These are phyloP conservation scores for Cryptococcus depauperatus DNA, from an alignment of 1,284 basidiomycete genomes.

Conservation along the genomic window DNA sequence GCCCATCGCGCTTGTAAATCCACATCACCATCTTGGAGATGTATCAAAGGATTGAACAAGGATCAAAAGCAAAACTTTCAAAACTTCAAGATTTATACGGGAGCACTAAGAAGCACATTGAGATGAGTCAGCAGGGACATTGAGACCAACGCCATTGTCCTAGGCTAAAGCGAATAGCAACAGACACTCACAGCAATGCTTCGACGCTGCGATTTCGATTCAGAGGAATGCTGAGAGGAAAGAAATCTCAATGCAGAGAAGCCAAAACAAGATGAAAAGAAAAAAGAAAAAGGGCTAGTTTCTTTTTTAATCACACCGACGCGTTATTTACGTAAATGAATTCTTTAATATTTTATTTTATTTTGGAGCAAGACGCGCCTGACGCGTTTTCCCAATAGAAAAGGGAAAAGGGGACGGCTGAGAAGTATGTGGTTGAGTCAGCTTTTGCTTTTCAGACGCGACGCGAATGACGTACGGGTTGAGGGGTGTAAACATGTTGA, in stretches of 20 bases:
- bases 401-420: no score
- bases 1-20: conserved; percentile 45
- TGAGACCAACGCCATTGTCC: neutral
- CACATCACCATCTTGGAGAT: conserved; percentile 35
- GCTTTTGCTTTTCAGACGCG: no score
- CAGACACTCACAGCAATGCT: neutral
- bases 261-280: neutral
- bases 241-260: neutral
- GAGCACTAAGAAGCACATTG: neutral
- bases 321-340: neutral
- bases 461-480: no score
- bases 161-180: neutral
- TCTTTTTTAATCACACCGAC: no score
- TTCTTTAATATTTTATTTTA: neutral
- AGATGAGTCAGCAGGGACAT: neutral
- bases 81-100: neutral
- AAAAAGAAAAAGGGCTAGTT: conserved; percentile 1
- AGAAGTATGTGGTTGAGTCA: no score
- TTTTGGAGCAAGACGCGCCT: neutral
- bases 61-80: neutral
- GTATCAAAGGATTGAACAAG: neutral
- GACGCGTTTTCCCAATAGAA: neutral
- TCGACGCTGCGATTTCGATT: neutral
- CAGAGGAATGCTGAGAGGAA: neutral
- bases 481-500: no score